Percentiles rank a stretch among this genome's conserved stretches.
phyloP scores from a whole-genome alignment of 106 monocot species.

The Dendrobium officinale region DNA sequence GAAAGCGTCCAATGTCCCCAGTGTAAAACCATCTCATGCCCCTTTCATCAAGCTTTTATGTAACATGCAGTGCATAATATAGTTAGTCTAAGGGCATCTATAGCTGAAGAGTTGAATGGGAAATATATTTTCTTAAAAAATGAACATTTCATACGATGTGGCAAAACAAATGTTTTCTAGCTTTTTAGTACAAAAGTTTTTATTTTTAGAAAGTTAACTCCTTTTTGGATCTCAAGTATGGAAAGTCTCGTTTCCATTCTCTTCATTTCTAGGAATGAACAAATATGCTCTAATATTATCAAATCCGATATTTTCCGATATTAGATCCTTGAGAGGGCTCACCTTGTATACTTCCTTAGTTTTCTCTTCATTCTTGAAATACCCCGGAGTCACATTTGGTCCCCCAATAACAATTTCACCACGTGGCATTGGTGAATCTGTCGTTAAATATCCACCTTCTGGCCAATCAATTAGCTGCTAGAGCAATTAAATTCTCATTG shows the following conservation, averaged over 20 bases:
- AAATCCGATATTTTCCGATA: too few relatives aligned
- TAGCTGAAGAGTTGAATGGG: background rate
- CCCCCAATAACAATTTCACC: slow-evolving; percentile 99
- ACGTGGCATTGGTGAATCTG: slow-evolving; percentile 90
- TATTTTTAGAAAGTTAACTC: too few relatives aligned
- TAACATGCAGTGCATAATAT: slow-evolving; percentile 2
- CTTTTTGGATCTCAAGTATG: too few relatives aligned
- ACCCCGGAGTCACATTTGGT: slow-evolving; percentile 89
- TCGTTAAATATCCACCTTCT: slow-evolving; percentile 83
- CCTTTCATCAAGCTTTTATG: slow-evolving; percentile 64
- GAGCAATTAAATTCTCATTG: background rate
- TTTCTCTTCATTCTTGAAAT: slow-evolving; percentile 97
- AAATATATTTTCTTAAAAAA: background rate
- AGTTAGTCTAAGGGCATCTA: background rate
- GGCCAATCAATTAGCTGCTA: slow-evolving; percentile 94
- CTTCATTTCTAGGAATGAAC: too few relatives aligned
- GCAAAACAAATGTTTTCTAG: too few relatives aligned
- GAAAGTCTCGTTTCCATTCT: too few relatives aligned
- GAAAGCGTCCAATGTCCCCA: slow-evolving; percentile 77
- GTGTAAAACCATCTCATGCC: slow-evolving; percentile 96
- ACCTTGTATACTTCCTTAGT: slow-evolving; percentile 95
- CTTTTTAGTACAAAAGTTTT: too few relatives aligned
- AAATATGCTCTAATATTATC: too few relatives aligned
- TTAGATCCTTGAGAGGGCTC: background rate
- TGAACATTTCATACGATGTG: too few relatives aligned